A percentile compares a stretch with the other conserved stretches of the same genome.
Evolutionary conservation across 2,329 filamentous ascomycete species (phyloP).

Genomic region (Beauveria medogensis): DNA sequence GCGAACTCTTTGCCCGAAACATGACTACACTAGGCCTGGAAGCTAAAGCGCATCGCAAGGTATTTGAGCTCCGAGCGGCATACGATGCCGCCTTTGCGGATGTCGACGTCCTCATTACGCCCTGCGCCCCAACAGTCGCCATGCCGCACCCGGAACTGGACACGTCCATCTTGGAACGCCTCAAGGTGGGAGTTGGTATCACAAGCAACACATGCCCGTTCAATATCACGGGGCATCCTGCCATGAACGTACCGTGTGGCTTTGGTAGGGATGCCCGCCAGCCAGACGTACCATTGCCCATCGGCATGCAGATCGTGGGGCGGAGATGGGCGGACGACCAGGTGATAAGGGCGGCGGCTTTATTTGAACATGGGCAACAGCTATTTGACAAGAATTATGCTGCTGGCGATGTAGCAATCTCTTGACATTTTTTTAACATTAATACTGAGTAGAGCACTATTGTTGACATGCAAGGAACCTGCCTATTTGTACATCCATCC

Average conservation of each 20-base stretch:
- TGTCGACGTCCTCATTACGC: constrained; percentile 42
- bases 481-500: constrained; percentile 18
- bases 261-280: neutral
- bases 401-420: too few relatives aligned
- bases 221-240: constrained; percentile 21
- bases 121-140: constrained; percentile 36
- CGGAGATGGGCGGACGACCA: neutral
- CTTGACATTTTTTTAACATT: too few relatives aligned
- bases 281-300: neutral
- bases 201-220: constrained; percentile 40
- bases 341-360: neutral
- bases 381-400: too few relatives aligned
- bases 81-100: constrained; percentile 38
- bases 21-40: neutral
- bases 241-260: neutral
- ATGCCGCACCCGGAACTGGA: constrained; percentile 22
- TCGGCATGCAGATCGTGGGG: neutral
- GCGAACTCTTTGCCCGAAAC: neutral
- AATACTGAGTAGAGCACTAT: too few relatives aligned
- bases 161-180: constrained; percentile 27
- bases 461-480: too few relatives aligned
- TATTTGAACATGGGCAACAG: neutral
- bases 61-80: constrained; percentile 33
- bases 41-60: neutral
- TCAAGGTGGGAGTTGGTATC: constrained; percentile 35